A percentile compares a stretch with the other conserved stretches of the same genome.
Conservation (phyloP, 2,329 filamentous ascomycete genomes). For the Colletotrichum sublineola region DNA sequence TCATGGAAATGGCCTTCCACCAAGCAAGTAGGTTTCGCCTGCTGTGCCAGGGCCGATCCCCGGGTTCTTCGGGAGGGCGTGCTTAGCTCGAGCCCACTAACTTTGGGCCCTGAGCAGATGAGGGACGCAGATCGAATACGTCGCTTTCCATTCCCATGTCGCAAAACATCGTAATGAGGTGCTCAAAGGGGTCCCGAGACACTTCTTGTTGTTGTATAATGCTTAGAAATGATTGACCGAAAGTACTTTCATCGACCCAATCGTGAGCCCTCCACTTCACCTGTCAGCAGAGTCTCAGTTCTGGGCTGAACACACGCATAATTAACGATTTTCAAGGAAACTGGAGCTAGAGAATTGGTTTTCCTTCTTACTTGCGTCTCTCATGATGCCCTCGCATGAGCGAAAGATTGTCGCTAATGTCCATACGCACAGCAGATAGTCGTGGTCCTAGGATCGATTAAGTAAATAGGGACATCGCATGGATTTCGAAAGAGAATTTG, state of each 20-base stretch:
- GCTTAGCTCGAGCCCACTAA: neutral
- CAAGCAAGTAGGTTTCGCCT: neutral
- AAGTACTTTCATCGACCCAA: neutral
- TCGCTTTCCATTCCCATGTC: neutral
- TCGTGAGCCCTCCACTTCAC: neutral
- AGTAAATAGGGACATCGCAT: neutral
- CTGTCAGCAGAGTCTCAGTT: neutral
- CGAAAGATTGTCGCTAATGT: neutral
- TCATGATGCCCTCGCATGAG: neutral
- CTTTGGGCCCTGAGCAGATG: neutral
- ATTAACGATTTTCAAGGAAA: neutral
- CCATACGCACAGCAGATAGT: neutral
- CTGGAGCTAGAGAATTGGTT: neutral
- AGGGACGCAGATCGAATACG: neutral
- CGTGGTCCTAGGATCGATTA: too few relatives aligned
- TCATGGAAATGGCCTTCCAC: too few relatives aligned
- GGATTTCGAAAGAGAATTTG: neutral
- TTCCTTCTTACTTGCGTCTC: neutral
- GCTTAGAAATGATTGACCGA: neutral
- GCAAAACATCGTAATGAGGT: too few relatives aligned
- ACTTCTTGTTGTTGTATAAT: neutral
- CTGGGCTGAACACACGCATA: neutral
- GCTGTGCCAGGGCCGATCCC: neutral
- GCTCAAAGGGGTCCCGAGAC: neutral
- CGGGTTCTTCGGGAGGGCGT: neutral